These are phyloP conservation scores for Stromatinia cepivora DNA, from an alignment of 2,329 filamentous ascomycete species.

Conservation along the genomic window DNA sequence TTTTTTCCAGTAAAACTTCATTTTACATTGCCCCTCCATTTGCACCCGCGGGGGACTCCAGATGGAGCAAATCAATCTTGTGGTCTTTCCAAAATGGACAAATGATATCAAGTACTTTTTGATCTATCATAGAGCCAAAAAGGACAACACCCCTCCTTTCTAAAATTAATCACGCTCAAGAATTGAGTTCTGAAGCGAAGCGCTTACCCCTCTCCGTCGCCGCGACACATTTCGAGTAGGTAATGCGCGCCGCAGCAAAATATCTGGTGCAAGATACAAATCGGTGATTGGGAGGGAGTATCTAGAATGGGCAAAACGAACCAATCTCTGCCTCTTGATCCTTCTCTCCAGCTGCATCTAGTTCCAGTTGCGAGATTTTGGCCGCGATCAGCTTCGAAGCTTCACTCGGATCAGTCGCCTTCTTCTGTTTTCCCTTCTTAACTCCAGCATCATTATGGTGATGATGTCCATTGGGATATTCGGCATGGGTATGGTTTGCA, in stretches of 20 bases:
- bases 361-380: conserved; percentile 92
- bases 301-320: conserved; percentile 50
- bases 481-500: conserved; percentile 34
- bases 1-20: conserved; percentile 14
- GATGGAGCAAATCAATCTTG: not conserved
- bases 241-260: not conserved
- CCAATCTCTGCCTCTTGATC: conserved; percentile 96
- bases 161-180: conserved; percentile 3
- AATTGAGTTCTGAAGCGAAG: conserved; percentile 17
- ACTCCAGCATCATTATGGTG: conserved; percentile 50
- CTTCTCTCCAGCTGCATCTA: conserved; percentile 89
- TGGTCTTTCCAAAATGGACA: not conserved
- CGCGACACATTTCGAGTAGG: conserved; percentile 6
- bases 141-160: not conserved
- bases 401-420: conserved; percentile 80
- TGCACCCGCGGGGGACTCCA: conserved; percentile 22
- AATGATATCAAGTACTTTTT: not conserved
- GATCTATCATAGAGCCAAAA: not conserved
- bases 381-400: conserved; percentile 88
- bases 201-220: conserved; percentile 24
- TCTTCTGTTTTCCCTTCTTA: conserved; percentile 85
- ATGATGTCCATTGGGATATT: conserved; percentile 42
- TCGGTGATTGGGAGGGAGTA: conserved; percentile 14
- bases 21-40: conserved; percentile 36
- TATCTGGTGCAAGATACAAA: conserved; percentile 3